Evolutionary conservation across 2,329 filamentous ascomycete genomes (phyloP), one percentile per base, ranked within the genome.

Genomic region (Basipetospora chlamydospora): DNA sequence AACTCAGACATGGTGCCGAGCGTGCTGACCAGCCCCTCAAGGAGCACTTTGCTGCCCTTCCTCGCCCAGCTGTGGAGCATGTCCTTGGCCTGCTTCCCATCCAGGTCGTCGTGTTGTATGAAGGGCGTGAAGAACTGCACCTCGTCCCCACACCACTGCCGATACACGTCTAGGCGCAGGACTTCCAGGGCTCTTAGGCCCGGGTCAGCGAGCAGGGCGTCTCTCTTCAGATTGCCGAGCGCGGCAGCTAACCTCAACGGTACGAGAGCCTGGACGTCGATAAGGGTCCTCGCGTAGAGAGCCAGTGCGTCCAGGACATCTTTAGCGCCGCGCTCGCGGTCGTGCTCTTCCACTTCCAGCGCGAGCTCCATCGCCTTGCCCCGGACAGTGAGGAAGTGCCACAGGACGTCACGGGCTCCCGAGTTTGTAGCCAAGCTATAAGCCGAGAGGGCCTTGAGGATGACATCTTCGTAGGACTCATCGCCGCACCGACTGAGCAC

Each of bases 81-180:
- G 2, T 73, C 67, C 28, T 67, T 65, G 1, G 73, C 71, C 41
- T 75, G 67, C 17, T 62, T 57, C 15, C 68, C 72, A 17, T 76
- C 70, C 4, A 83, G 55, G 44, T 90, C 81, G 44, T 87, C 83
- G 47, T 92, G 77, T 21, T 82, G 76, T 25, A 92, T 81, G 60
- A 85, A 94, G 0, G 87, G 87, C 1, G 77, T 88, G 51, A 92
- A 95, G 44, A 80, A 80, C 32, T 73, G 73, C 28, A 94, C 81
- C 41, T 92, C 84, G 6, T 86, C 76, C 13, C 80, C 70, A 43
- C 90, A 81, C 81, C 86, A 93, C 15, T 69, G 68, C 43, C 78
- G 74, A 48, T 84, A 76, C 8, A 90, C 59, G 49, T 94, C 85
- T 18, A 95, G 60, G 25, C 81, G 73, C 10, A 94, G 59, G 12